Conservation (phyloP, 345 rosid genomes). For the Punica granatum region DNA sequence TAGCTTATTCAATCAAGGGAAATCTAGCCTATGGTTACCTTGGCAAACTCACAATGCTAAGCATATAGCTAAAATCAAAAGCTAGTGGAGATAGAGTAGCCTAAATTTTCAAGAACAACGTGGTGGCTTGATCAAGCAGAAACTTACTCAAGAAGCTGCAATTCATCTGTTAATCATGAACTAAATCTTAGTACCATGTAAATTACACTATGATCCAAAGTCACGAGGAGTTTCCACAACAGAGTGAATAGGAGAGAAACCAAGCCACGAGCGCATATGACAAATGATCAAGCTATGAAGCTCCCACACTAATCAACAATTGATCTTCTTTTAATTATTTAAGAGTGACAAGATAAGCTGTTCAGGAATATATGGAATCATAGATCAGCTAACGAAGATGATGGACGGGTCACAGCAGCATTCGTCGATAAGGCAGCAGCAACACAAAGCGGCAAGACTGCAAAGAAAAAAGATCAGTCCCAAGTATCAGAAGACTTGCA, state of each 20-base stretch:
- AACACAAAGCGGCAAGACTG: conserved; percentile 29
- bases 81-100: too few species aligned
- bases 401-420: conserved; percentile 27
- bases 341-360: background rate
- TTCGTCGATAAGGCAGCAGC: conserved; percentile 27
- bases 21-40: too few species aligned
- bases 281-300: background rate
- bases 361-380: background rate
- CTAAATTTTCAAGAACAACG: background rate
- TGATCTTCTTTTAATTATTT: background rate
- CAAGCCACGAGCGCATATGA: background rate
- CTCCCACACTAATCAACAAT: background rate
- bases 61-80: too few species aligned
- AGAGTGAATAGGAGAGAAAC: background rate
- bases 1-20: too few species aligned
- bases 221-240: background rate
- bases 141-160: background rate
- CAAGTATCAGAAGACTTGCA: background rate
- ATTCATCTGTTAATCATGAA: background rate
- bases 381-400: conserved; percentile 2
- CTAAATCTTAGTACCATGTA: background rate
- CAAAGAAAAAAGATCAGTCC: background rate
- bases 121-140: background rate
- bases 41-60: too few species aligned
- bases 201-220: background rate